Conservation (phyloP, 2,329 filamentous ascomycete genomes). For the Pseudogymnoascus sp. region DNA sequence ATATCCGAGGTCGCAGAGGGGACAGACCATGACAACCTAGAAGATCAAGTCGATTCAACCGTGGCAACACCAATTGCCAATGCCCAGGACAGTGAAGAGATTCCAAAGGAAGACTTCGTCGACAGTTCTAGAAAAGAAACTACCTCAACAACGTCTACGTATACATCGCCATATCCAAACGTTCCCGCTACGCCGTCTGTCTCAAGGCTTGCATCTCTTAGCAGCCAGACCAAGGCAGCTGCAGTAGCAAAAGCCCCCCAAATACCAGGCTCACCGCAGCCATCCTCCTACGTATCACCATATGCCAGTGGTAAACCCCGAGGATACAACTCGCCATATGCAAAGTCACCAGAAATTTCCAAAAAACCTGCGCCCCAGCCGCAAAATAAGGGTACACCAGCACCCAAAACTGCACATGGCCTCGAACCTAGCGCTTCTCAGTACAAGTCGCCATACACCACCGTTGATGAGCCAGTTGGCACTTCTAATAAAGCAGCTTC, state of each 20-base stretch:
- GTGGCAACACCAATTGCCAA: neutral
- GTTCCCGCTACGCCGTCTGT: neutral
- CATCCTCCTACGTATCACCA: neutral
- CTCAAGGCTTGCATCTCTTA: neutral
- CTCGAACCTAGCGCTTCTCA: neutral
- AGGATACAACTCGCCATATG: neutral
- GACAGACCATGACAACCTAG: neutral
- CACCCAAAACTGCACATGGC: neutral
- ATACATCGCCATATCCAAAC: neutral
- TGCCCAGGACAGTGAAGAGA: neutral
- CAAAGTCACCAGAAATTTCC: neutral
- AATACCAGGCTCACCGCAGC: neutral
- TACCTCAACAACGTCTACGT: neutral
- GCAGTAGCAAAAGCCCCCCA: neutral
- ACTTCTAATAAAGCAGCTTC: neutral
- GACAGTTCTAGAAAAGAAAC: neutral
- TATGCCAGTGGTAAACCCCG: slow-evolving; percentile 1
- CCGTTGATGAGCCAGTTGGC: neutral
- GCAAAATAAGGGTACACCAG: neutral
- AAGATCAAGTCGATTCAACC: neutral
- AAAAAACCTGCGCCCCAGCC: neutral
- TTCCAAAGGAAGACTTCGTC: neutral
- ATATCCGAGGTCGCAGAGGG: slow-evolving; percentile 4
- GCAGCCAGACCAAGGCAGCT: neutral
- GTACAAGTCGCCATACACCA: slow-evolving; percentile 10